A percentile compares a stretch with the other conserved stretches of the same genome.
Evolutionary conservation across 768 basidiomycete species (phyloP).

Genomic region (Mycena polygramma): DNA sequence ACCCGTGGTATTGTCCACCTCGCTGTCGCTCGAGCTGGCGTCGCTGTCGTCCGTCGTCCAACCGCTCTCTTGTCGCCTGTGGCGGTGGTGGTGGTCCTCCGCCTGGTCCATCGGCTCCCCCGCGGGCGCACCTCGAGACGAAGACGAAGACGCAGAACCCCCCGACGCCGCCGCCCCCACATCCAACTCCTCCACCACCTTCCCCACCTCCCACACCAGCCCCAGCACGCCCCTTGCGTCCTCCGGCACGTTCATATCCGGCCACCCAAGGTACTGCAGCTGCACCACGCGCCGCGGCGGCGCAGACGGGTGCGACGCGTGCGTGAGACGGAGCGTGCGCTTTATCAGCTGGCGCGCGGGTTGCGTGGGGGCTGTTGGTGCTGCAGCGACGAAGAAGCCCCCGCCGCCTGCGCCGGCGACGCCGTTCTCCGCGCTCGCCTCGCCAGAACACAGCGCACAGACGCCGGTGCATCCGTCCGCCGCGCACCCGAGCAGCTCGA

Average conservation of each 20-base stretch:
- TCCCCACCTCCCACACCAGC: constrained; percentile 80
- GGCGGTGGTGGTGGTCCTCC: background rate
- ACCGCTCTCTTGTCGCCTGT: no score
- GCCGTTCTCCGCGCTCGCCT: constrained; percentile 36
- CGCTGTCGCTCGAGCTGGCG: constrained; percentile 41
- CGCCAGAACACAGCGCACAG: constrained; percentile 28
- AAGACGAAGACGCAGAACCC: no score
- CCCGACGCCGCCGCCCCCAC: background rate
- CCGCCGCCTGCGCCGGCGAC: background rate
- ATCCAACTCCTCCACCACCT: constrained; percentile 51
- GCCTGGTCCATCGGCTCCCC: constrained; percentile 5
- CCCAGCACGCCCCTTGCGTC: constrained; percentile 81
- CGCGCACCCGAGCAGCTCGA: constrained; percentile 56
- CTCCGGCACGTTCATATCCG: constrained; percentile 95
- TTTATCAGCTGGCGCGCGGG: constrained; percentile 55
- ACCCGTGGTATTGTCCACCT: constrained; percentile 68
- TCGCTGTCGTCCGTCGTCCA: background rate
- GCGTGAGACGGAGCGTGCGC: constrained; percentile 77
- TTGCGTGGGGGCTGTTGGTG: background rate
- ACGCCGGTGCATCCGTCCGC: constrained; percentile 36
- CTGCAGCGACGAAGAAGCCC: constrained; percentile 15
- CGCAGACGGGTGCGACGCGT: constrained; percentile 69
- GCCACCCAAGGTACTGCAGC: constrained; percentile 95
- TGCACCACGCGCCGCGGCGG: constrained; percentile 82
- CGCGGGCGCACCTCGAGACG: background rate